Base-by-base conservation (phyloP, 2,329 filamentous ascomycete genomes). In the Penicillium brasilianum region DNA sequence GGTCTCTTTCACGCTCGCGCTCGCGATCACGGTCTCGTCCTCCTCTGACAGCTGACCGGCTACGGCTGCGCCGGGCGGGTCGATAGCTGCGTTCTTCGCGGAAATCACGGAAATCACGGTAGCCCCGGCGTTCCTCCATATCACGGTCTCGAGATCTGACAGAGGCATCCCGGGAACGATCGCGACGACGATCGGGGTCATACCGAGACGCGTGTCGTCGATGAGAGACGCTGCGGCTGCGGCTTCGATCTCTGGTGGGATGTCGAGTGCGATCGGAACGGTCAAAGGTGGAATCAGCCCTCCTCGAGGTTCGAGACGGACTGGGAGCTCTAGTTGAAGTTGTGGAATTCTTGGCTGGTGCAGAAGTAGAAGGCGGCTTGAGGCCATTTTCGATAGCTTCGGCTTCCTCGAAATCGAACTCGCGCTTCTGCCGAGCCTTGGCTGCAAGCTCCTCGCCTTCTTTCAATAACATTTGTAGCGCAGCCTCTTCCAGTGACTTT, bases 371-470 rank as follows among this genome's bases (percentile, higher is more conserved):
- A 22, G 73, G 58, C 62, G 72, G 69, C 65, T 78, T 76, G 49
- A 75, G 63, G 28, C 74, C 74, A 57, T 76, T 75, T 58, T 80
- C 78, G 50, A 77, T 75, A 6, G 73, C 77, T 62, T 80, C 78
- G 13, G 75, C 79, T 69, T 80, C 76, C 68, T 80, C 82, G 65
- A 75, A 82, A 67, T 85, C 83, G 60, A 83, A 80, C 57, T 84
- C 83, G 5, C 81, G 81, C 58, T 82, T 80, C 61, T 80, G 77
- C 39, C 77, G 76, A 3, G 80, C 78, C 66, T 84, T 85, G 25
- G 83, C 83, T 9, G 83, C 82, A 62, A 84, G 77, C 64, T 83
- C 80, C 66, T 85, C 80, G 51, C 84, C 83, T 72, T 87, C 85
- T 65, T 79, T 81, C 22, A 87, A 68, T 11, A 87, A 76, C 62